These are phyloP conservation scores for Lodderomyces parapsilosis DNA, from an alignment of 1,139 yeast genomes.

Conservation along the genomic window DNA sequence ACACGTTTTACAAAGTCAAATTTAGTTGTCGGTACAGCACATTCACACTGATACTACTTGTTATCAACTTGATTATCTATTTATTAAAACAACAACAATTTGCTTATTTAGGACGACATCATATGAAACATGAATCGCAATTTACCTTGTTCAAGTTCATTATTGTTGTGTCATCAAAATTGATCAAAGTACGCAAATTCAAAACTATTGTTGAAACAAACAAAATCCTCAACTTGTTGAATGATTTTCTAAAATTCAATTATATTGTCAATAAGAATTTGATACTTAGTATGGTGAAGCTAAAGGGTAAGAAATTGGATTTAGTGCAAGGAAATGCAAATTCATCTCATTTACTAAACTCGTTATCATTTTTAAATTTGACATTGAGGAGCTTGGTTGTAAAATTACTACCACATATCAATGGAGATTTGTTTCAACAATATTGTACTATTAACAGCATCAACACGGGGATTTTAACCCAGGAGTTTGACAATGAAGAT, in stretches of 20 bases:
- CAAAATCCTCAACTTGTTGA: slow-evolving; percentile 23
- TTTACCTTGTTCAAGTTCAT: slow-evolving; percentile 29
- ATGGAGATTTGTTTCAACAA: slow-evolving; percentile 42
- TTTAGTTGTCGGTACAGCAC: slow-evolving; percentile 11
- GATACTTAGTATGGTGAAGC: slow-evolving; percentile 29
- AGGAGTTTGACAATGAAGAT: slow-evolving; percentile 14
- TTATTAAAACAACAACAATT: slow-evolving; percentile 22
- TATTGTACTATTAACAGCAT: slow-evolving; percentile 40
- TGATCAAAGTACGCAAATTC: slow-evolving; percentile 29
- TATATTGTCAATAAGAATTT: slow-evolving; percentile 39
- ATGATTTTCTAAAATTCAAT: slow-evolving; percentile 34
- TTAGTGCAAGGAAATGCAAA: slow-evolving; percentile 13
- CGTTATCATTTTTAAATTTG: slow-evolving; percentile 28
- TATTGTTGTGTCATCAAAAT: slow-evolving; percentile 29
- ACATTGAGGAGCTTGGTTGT: slow-evolving; percentile 30
- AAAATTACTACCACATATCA: slow-evolving; percentile 32
- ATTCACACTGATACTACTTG: slow-evolving; percentile 17
- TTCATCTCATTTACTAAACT: slow-evolving; percentile 13
- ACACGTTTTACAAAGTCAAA: slow-evolving; percentile 12
- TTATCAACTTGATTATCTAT: slow-evolving; percentile 24
- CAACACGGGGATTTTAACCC: slow-evolving; percentile 19
- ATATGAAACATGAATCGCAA: slow-evolving; percentile 4
- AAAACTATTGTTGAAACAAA: slow-evolving; percentile 24
- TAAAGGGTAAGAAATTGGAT: slow-evolving; percentile 25
- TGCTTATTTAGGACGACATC: background rate